Evolutionary conservation across 2,329 filamentous ascomycete genomes (phyloP).

Genomic region (Pseudogymnoascus sp.): DNA sequence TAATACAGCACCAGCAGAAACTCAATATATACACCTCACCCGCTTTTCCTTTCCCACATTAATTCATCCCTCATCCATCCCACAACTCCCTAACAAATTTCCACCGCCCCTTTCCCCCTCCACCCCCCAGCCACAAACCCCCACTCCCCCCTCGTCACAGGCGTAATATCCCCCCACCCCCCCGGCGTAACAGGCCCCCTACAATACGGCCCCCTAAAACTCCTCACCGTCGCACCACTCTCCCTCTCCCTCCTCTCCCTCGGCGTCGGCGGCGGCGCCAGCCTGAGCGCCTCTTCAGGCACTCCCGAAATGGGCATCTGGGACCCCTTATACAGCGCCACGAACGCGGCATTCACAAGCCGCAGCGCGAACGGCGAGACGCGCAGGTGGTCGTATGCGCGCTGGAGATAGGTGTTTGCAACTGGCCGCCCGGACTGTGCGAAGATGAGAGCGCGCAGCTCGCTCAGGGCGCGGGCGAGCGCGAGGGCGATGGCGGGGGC

Average conservation of each 20-base stretch:
- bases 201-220: slow-evolving; percentile 25
- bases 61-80: background rate
- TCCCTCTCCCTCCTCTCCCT: slow-evolving; percentile 17
- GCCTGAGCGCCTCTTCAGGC: slow-evolving; percentile 27
- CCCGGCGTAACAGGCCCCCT: slow-evolving; percentile 50
- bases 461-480: slow-evolving; percentile 55
- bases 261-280: slow-evolving; percentile 19
- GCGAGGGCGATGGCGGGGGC: slow-evolving; percentile 23
- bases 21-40: background rate
- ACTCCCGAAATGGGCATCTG: slow-evolving; percentile 39
- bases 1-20: slow-evolving; percentile 2
- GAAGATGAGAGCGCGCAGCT: slow-evolving; percentile 51
- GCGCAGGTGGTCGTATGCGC: slow-evolving; percentile 50
- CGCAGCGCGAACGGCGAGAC: slow-evolving; percentile 41
- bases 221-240: slow-evolving; percentile 10
- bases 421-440: slow-evolving; percentile 44
- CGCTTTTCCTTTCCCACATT: background rate
- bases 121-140: slow-evolving; percentile 47
- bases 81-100: slow-evolving; percentile 37
- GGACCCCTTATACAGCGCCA: slow-evolving; percentile 45
- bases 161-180: slow-evolving; percentile 53
- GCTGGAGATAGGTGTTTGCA: slow-evolving; percentile 42
- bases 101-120: slow-evolving; percentile 41
- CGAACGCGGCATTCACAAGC: slow-evolving; percentile 51
- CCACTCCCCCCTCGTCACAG: slow-evolving; percentile 55